A percentile compares a stretch with the other conserved stretches of the same genome.
Evolutionary conservation across 495 filamentous ascomycete species (phyloP).

Genomic region (Penicillium paxilli): DNA sequence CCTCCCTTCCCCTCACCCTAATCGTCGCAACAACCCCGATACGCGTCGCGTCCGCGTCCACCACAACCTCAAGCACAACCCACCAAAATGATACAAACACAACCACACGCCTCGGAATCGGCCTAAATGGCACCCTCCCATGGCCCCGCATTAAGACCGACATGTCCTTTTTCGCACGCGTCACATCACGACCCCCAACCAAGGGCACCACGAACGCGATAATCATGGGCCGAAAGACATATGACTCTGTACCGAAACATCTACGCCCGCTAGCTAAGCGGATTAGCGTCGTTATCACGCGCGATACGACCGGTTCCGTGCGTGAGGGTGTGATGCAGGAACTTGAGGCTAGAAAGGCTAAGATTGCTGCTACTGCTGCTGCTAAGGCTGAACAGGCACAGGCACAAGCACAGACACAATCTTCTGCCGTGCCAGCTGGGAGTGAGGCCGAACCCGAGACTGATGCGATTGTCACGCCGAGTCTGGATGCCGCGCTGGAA

Average conservation of each 20-base stretch:
- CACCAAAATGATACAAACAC: conserved; percentile 35
- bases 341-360: conserved; percentile 21
- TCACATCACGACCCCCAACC: conserved; percentile 66
- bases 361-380: conserved; percentile 20
- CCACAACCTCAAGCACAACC: conserved; percentile 2
- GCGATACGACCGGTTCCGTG: conserved; percentile 36
- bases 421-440: not conserved
- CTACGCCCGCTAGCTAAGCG: conserved; percentile 80
- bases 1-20: conserved; percentile 33
- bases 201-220: conserved; percentile 65
- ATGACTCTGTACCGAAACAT: conserved; percentile 74
- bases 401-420: not conserved
- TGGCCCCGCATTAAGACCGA: conserved; percentile 87
- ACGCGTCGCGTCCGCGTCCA: conserved; percentile 18
- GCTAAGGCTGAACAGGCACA: not conserved
- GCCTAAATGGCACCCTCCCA: conserved; percentile 73
- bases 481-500: conserved; percentile 60
- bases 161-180: conserved; percentile 91
- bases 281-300: conserved; percentile 75
- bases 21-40: conserved; percentile 47
- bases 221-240: conserved; percentile 97
- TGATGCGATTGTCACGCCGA: conserved; percentile 37
- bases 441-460: conserved; percentile 18
- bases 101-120: conserved; percentile 77
- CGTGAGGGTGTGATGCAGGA: conserved; percentile 24